phyloP scores from a whole-genome alignment of 2,329 filamentous ascomycete genomes.

The Claviceps capensis region DNA sequence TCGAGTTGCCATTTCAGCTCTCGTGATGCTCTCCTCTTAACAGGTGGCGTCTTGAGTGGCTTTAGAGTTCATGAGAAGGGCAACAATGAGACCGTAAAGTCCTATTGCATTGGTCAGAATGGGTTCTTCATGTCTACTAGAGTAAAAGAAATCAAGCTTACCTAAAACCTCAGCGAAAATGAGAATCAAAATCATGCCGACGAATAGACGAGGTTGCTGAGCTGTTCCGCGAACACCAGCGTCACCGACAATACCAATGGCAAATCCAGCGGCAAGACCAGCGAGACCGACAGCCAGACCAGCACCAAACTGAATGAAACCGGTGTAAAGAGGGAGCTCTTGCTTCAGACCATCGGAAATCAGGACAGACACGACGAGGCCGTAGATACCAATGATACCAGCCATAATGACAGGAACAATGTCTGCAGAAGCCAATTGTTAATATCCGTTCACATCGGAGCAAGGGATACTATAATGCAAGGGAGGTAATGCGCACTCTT shows the following conservation, averaged over 20 bases:
- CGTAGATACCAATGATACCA: slow-evolving; percentile 99
- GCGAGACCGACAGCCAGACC: slow-evolving; percentile 71
- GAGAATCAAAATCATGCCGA: slow-evolving; percentile 97
- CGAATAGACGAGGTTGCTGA: slow-evolving; percentile 75
- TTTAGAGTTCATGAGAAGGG: slow-evolving; percentile 99
- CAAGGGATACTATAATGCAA: not conserved
- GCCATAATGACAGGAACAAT: slow-evolving; percentile 99
- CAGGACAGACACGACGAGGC: slow-evolving; percentile 75
- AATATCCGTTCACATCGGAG: slow-evolving; percentile 7
- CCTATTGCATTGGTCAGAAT: slow-evolving; percentile 36
- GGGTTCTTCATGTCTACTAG: not conserved
- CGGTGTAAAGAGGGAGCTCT: slow-evolving; percentile 60
- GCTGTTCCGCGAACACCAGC: slow-evolving; percentile 79
- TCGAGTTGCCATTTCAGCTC: slow-evolving; percentile 16
- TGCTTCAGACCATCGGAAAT: slow-evolving; percentile 70
- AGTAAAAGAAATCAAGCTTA: slow-evolving; percentile 30
- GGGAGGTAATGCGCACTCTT: slow-evolving; percentile 61
- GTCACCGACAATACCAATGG: slow-evolving; percentile 79
- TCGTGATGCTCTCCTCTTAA: slow-evolving; percentile 20
- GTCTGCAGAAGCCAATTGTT: slow-evolving; percentile 39
- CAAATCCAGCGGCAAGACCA: slow-evolving; percentile 73
- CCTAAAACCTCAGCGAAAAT: slow-evolving; percentile 99
- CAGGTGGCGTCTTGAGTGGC: slow-evolving; percentile 51
- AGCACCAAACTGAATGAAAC: slow-evolving; percentile 76
- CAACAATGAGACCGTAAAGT: slow-evolving; percentile 98